Conservation (phyloP, 306 rosid species). For the Sindora glabra region DNA sequence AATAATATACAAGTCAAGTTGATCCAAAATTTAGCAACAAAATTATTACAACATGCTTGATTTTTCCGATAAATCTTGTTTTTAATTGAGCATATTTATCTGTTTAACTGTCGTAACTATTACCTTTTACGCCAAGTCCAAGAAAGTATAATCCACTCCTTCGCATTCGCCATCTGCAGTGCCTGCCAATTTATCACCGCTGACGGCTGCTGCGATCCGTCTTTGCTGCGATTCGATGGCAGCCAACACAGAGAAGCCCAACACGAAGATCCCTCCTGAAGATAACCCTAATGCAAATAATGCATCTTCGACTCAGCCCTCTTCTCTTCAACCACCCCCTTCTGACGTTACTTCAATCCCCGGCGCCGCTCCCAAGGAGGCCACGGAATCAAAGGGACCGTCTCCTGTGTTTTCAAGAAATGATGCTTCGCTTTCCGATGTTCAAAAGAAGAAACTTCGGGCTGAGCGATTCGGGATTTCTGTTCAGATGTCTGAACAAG, state of each 20-base stretch:
- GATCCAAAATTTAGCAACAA: too few relatives aligned
- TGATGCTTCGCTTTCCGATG: constrained; percentile 32
- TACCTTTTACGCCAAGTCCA: too few relatives aligned
- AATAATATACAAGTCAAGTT: too few relatives aligned
- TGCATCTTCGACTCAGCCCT: background rate
- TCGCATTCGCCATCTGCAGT: too few relatives aligned
- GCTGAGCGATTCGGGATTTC: constrained; percentile 93
- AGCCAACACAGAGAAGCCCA: constrained; percentile 28
- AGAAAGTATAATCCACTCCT: too few relatives aligned
- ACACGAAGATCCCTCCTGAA: constrained; percentile 17
- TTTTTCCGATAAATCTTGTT: too few relatives aligned
- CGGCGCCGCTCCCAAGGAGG: constrained; percentile 17
- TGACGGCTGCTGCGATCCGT: too few relatives aligned
- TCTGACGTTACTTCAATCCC: background rate
- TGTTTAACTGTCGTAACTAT: too few relatives aligned
- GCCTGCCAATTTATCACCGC: too few relatives aligned
- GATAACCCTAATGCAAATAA: constrained; percentile 46
- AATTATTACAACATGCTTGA: too few relatives aligned
- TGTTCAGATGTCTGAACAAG: constrained; percentile 61
- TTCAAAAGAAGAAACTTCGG: constrained; percentile 74
- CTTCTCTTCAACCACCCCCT: background rate
- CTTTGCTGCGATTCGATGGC: constrained; percentile 33
- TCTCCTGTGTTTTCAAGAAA: background rate
- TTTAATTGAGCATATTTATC: too few relatives aligned
- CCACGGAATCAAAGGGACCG: constrained; percentile 22